Evolutionary conservation across 495 filamentous ascomycete genomes (phyloP), one percentile per base, ranked within the genome.

Genomic region (Alectoria sarmentosa): DNA sequence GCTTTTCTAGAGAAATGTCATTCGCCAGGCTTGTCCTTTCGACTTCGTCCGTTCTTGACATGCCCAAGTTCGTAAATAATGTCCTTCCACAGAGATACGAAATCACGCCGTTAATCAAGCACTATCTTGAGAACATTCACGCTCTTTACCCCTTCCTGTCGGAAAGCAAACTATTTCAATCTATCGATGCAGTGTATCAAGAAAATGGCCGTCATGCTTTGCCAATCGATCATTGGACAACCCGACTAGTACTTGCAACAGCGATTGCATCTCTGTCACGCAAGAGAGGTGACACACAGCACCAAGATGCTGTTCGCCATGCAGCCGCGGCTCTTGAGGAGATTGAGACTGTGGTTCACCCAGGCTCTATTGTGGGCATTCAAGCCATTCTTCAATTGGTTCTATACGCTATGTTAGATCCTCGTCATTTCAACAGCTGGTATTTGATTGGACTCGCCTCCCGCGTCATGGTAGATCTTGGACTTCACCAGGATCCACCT

Each of bases 201-300:
- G 79, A 83, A 59, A 81, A 83, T 21, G 76, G 77, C 37, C 80
- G 80, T 26, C 77, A 81, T 41, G 85, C 89, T 9, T 85, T 83
- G 48, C 84, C 88, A 21, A 83, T 88, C 58, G 91, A 98, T 65
- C 83, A 88, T 70, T 98, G 89, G 87, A 86, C 87, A 21, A 79
- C 96, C 38, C 90, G 89, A 69, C 89, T 96, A 88, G 89, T 96
- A 7, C 79, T 98, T 13, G 93, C 91, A 15, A 89, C 95, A 49
- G 82, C 86, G 14, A 89, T 84, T 58, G 84, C 83, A 6, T 86
- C 88, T 0, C 80, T 88, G 62, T 96, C 91, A 54, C 82, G 84
- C 69, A 82, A 80, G 58, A 81, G 77, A 41, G 82, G 82, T 52
- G 90, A 93, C 66, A 76, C 79, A 2, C 78, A 80, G 57, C 89